Evolutionary conservation across 768 basidiomycete genomes (phyloP), one percentile per base, ranked within the genome.

Genomic region (Lactifluus rugatus): DNA sequence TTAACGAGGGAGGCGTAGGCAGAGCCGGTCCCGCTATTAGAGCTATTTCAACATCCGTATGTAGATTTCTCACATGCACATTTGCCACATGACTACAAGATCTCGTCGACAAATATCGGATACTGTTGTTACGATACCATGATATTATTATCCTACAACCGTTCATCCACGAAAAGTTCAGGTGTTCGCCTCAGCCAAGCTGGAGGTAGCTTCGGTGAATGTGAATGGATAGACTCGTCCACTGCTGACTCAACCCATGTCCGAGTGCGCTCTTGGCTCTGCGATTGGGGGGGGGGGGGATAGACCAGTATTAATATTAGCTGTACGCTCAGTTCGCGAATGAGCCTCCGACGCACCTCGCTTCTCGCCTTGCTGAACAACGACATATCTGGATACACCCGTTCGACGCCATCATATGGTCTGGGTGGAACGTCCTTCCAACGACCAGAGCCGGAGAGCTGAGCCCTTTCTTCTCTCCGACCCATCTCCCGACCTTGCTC

Each of bases 181-280:
- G 31, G 67, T 45, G 54, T 72, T 65, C 63, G 57, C 11, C 52
- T 31, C 46, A 64, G 13, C 63, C 63, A 64, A 1, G 52, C 28
- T 1, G 50, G 52, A 2, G 16, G 54, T 8, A 32, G 25, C 9
- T 47, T 59, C 0, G 62, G 61, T 13, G 62, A 56, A 32, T 58
- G 54, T 36, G 61, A 58, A 7, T 52, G 57, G 25, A 62, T 57
- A 2, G 62, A 64, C 21, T 58, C 62, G 11, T 56, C 61, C n/a
- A 32, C n/a, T 28, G 5, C 46, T 5, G 57, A 63, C 3, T 54
- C 62, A 2, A 63, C 57, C 63, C 63, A 64, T 1, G 62, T 63
- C 47, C 48, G 63, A 25, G 62, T 64, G 4, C 62, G 63, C 5
- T 64, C 63, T 21, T 57, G 48, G 46, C 56, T 56, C 61, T 62